Evolutionary conservation across 768 basidiomycete genomes (phyloP).

Genomic region (Lepiota venenata): DNA sequence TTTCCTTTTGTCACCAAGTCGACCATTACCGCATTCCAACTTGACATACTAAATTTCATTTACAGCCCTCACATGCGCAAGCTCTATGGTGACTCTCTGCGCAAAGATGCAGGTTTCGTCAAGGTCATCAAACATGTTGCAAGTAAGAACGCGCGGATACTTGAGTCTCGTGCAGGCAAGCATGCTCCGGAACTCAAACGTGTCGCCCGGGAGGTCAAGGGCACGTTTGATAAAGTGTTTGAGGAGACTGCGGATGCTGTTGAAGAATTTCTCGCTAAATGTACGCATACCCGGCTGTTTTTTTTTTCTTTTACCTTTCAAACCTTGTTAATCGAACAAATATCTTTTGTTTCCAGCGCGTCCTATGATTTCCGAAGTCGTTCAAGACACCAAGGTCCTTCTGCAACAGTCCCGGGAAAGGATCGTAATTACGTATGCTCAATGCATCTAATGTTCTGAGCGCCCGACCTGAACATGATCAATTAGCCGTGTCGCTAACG

Average conservation of each 20-base stretch:
- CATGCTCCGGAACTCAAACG: constrained; percentile 82
- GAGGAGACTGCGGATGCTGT: constrained; percentile 91
- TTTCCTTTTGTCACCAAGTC: constrained; percentile 13
- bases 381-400: constrained; percentile 90
- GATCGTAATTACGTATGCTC: constrained; percentile 84
- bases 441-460: neutral
- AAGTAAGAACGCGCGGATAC: constrained; percentile 69
- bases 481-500: constrained; percentile 70
- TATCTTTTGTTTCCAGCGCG: constrained; percentile 49
- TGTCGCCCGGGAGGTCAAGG: constrained; percentile 83
- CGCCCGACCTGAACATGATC: constrained; percentile 2
- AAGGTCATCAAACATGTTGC: constrained; percentile 97
- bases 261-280: constrained; percentile 90
- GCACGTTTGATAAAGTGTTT: constrained; percentile 93
- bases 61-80: constrained; percentile 96
- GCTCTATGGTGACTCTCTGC: constrained; percentile 88
- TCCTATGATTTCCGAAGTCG: constrained; percentile 83
- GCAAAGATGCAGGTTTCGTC: constrained; percentile 95
- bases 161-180: constrained; percentile 74
- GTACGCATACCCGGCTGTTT: constrained; percentile 41
- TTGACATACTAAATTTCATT: neutral
- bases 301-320: constrained; percentile 4
- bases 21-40: neutral
- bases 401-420: constrained; percentile 89
- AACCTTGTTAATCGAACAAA: constrained; percentile 9